Evolutionary conservation across 257 asterid genomes (phyloP).

Genomic region (Solanum pinnatisectum): DNA sequence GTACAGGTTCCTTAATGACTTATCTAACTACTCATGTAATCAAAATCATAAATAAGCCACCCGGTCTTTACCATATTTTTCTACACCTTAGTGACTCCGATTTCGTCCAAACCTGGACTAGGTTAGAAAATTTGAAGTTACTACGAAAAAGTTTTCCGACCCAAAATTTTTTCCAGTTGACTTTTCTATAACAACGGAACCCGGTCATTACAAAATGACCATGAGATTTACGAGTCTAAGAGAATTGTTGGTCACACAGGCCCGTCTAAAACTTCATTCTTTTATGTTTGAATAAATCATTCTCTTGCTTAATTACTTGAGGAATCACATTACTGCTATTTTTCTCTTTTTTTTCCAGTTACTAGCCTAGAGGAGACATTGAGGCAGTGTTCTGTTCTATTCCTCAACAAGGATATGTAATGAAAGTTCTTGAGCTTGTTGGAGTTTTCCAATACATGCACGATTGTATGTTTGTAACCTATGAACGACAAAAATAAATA

Average conservation of each 20-base stretch:
- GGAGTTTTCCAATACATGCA: not conserved
- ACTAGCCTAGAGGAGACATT: conserved; percentile 68
- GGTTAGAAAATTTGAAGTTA: no score
- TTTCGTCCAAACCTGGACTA: no score
- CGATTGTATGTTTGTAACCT: not conserved
- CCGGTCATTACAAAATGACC: conserved; percentile 28
- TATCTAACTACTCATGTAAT: no score
- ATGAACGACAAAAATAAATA: not conserved
- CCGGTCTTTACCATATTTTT: no score
- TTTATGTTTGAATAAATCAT: not conserved
- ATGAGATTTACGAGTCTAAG: conserved; percentile 73
- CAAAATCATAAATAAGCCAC: no score
- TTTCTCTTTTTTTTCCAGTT: conserved; percentile 24
- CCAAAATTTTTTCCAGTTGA: no score
- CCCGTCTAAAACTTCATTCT: conserved; percentile 8
- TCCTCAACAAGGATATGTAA: conserved; percentile 34
- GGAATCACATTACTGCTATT: not conserved
- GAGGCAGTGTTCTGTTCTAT: conserved; percentile 41
- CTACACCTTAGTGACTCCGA: no score
- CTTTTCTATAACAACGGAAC: no score
- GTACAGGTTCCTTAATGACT: no score
- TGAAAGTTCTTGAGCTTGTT: conserved; percentile 10
- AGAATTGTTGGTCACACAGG: conserved; percentile 88
- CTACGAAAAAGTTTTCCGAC: no score
- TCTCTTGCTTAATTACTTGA: not conserved